phyloP scores from a whole-genome alignment of 192 early-diverging fungal genomes.

The Entomortierella lignicola region DNA sequence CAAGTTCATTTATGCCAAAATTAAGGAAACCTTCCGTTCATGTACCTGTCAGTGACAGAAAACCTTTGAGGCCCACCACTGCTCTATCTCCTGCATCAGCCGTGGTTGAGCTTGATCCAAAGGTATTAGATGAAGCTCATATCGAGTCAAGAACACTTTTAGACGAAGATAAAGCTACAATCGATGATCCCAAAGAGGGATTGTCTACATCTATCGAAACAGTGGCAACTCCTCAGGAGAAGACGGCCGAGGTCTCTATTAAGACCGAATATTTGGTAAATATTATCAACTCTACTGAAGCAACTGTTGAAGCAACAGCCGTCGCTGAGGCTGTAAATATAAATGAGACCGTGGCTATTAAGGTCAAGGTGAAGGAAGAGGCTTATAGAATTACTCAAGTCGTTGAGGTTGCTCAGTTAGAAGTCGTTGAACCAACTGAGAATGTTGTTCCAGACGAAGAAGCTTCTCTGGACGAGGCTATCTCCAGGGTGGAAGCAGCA shows the following conservation, averaged over 20 bases:
- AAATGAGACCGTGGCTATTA: background rate
- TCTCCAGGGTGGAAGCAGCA: background rate
- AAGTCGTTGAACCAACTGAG: background rate
- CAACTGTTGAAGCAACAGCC: background rate
- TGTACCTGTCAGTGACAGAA: background rate
- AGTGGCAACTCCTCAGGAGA: no score
- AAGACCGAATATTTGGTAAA: no score
- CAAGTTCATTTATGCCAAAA: background rate
- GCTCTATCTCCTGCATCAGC: background rate
- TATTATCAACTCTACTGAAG: background rate
- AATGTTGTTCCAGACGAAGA: background rate
- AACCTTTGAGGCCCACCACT: background rate
- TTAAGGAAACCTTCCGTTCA: conserved; percentile 8
- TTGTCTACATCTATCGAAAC: background rate
- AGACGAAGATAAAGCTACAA: background rate
- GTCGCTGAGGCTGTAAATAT: background rate
- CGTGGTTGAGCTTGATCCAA: background rate
- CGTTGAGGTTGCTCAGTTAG: background rate
- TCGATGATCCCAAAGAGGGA: background rate
- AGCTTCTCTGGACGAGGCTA: background rate
- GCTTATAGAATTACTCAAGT: background rate
- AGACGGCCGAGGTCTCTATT: background rate
- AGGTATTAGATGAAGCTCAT: background rate
- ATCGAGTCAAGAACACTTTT: background rate
- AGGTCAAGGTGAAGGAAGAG: background rate